Base-by-base conservation (phyloP, 352 stramenopile species). In the Phytopythium aichiense region DNA sequence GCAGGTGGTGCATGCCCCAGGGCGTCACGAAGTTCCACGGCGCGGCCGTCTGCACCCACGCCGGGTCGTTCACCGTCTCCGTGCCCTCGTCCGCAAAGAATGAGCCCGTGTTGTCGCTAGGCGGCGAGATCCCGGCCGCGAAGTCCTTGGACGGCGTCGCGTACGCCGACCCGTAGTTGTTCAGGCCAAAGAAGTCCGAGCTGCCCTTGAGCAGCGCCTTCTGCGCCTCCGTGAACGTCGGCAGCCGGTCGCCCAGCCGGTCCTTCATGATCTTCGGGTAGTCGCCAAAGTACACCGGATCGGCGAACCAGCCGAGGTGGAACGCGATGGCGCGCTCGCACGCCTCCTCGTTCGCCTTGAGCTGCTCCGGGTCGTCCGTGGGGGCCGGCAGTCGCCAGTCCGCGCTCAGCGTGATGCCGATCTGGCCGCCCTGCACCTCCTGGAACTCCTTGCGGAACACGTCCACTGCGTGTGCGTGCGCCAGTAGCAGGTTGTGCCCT, bases 181-280 rank as follows among this genome's bases (percentile, higher is more conserved):
- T 98, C 4, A 98, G 67, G 2, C 91, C 93, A 42, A 98, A 89
- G 73, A 98, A 98, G 56, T 98, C 95, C 33, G 64, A 77, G 42
- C 83, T 96, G 25, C 79, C 84, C 50, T 84, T 79, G 23, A 98
- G 55, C 31, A 89, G 55, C 49, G 85, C 78, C 58, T 87, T 76
- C 66, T 97, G 75, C 31, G 91, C 71, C 31, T 80, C 66, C 11
- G 92, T 97, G 67, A 98, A 98, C 51, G 61, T 63, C 9, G 94
- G 92, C 43, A 98, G 73, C 12, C 91, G 78, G 50, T 81, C 72
- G 37, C 89, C 87, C 13, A 91, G 73, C 51, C 81, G 76, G 37
- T 92, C 61, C 63, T 81, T 84, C 92, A 98, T 98, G 55, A 88
- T 79, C 40, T 86, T 54, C 3, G 95, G 93, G 77, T 98, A 98